Evolutionary conservation across 495 filamentous ascomycete genomes (phyloP), one percentile per base, ranked within the genome.

Genomic region (Penicillium cataractarum): DNA sequence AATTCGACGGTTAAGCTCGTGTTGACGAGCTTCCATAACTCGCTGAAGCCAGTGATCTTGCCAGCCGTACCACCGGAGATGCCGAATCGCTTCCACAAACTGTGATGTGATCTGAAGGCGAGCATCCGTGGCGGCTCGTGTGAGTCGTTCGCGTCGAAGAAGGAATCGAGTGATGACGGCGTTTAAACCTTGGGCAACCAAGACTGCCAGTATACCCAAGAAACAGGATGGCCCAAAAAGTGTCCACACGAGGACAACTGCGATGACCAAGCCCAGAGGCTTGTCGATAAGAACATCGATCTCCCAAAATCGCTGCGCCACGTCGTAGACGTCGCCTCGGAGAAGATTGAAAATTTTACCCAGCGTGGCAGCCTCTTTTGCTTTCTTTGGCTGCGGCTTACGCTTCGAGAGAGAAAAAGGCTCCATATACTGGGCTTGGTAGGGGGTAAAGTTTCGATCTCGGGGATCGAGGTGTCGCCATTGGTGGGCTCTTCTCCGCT

Each of bases 1-100:
- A n/a, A 94, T 78, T 13, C 87, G 82, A 15, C 89, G 75, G 27
- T 83, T 79, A 57, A 96, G 61, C 67, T 96, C 92, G 29, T 81
- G 76, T 55, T 87, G 82, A 42, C 92, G 82, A 24, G 87, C 82
- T 55, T 86, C 81, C 84, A 94, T 86, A 60, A 94, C 90, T 55
- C 84, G 82, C 17, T 74, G 78, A 26, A 93, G 84, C 92, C 92
- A 96, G 51, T 87, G 82, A 55, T 86, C 81, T 74, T 96, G 90
- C 92, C 92, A 96, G 33, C 87, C 90, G 68, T 96, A 93, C 88
- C 90, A 96, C 13, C 92, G 85, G 22, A 96, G 79, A 66, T 93
- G 91, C n/a, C 92, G 85, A 39, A 94, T 92, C 3, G 89, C 86
- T 69, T 92, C 90, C 48, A 94, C 87, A 59, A 92, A 91, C 71